Evolutionary conservation across 176 grass and related monocot species (phyloP), one percentile per base, ranked within the genome.

Genomic region (Stipa capillata): DNA sequence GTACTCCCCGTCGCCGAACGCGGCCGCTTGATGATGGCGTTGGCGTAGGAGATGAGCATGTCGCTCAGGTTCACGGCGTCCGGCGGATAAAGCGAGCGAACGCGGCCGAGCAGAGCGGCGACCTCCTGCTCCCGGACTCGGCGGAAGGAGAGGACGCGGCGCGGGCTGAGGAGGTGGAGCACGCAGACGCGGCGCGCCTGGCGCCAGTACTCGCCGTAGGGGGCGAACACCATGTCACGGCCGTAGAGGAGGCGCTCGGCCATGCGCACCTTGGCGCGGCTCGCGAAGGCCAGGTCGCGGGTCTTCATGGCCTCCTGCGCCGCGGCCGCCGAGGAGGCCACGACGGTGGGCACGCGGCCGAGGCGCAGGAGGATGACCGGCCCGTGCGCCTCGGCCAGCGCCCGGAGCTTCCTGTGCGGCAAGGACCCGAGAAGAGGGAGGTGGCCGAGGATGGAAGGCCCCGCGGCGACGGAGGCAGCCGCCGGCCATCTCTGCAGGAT

Each of bases 161-260:
- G 71, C 5, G 31, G 21, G 49, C 75, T 86, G 57, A 94, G 51
- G 59, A 94, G 73, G 70, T 94, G 85, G 3, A 84, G 24, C 28
- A 54, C 87, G 80, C 86, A 72, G 15, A 94, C 82, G 83, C 72
- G 87, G 29, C 86, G 79, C 5, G 85, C 27, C 47, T 83, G 83
- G 65, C 86, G 83, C 88, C 88, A 94, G 42, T 64, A 45, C 35
- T 90, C 64, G 11, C 88, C 83, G 47, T 91, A 89, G 16, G 85
- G 88, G 2, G 75, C 73, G 53, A 94, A 74, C 4, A 13, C 78
- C 34, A 87, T 43, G 84, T 85, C 91, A 50, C 42, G 24, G 10
- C 73, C 72, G 31, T 93, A 90, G 6, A 80, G 20, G 15, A 92
- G 65, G 24, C 51, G 53, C n/a, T 74, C 32, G 3, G 60, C 84